These are phyloP conservation scores for Olyra latifolia DNA, from an alignment of 176 grass and related monocot genomes.

Conservation along the genomic window DNA sequence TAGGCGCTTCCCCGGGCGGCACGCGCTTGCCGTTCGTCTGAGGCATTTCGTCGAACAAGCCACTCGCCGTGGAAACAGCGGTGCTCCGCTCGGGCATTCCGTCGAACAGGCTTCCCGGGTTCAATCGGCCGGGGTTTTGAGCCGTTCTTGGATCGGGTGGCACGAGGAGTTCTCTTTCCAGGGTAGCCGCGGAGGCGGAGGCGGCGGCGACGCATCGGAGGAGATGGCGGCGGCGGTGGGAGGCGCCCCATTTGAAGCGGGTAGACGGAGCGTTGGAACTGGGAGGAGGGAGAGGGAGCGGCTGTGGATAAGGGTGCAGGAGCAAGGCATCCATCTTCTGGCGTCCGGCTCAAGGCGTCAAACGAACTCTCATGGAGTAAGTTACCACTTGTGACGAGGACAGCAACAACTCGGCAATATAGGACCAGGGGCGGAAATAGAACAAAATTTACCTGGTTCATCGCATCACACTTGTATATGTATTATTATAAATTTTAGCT, in stretches of 20 bases:
- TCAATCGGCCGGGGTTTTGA: background rate
- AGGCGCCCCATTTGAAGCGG: constrained; percentile 5
- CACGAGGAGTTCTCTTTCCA: constrained; percentile 16
- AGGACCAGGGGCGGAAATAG: too few relatives aligned
- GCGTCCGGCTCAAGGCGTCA: background rate
- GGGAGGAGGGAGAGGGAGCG: constrained; percentile 12
- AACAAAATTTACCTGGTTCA: too few relatives aligned
- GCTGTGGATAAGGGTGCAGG: constrained; percentile 48
- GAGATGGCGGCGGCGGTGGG: background rate
- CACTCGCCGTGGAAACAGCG: background rate
- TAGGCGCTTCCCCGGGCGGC: background rate
- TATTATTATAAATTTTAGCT: too few relatives aligned
- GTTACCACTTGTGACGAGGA: background rate
- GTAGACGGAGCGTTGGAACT: background rate
- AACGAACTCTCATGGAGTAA: background rate
- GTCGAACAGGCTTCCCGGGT: constrained; percentile 20
- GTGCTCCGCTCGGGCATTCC: constrained; percentile 25
- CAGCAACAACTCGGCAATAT: too few relatives aligned
- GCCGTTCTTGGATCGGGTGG: background rate
- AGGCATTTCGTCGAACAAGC: constrained; percentile 24
- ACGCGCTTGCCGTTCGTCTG: background rate
- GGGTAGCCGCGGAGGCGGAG: constrained; percentile 21
- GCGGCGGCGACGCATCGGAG: constrained; percentile 8
- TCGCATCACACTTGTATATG: too few relatives aligned
- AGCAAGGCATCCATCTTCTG: constrained; percentile 36